phyloP scores from a whole-genome alignment of 2,329 filamentous ascomycete species.

The Alternaria ventricosa region DNA sequence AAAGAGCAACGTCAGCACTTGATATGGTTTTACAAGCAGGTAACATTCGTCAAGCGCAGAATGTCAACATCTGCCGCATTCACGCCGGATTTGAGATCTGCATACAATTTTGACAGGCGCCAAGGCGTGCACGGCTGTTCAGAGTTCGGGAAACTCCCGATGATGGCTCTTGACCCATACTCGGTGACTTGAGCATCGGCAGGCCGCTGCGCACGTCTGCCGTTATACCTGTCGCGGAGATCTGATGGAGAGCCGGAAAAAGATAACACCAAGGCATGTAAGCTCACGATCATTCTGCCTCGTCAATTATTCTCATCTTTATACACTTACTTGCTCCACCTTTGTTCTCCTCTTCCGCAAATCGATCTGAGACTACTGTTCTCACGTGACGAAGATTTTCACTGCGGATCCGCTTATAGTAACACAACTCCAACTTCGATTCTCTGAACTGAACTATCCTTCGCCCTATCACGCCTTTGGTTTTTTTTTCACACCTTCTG shows the following conservation, averaged over 20 bases:
- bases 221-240: conserved; percentile 7
- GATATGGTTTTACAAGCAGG: neutral
- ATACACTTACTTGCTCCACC: neutral
- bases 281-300: neutral
- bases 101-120: neutral
- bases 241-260: conserved; percentile 15
- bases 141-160: too few species aligned
- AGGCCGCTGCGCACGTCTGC: neutral
- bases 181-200: neutral
- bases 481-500: too few species aligned
- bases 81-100: neutral
- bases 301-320: neutral
- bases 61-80: neutral
- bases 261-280: neutral
- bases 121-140: neutral
- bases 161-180: neutral
- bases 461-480: too few species aligned
- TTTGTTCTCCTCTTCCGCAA: neutral
- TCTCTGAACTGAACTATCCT: too few species aligned
- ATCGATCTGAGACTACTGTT: neutral
- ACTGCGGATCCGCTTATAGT: neutral
- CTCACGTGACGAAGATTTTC: conserved; percentile 7
- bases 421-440: neutral
- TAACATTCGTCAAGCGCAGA: neutral
- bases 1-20: neutral